Evolutionary conservation across 768 basidiomycete genomes (phyloP).

Genomic region (Trametes sanguinea): DNA sequence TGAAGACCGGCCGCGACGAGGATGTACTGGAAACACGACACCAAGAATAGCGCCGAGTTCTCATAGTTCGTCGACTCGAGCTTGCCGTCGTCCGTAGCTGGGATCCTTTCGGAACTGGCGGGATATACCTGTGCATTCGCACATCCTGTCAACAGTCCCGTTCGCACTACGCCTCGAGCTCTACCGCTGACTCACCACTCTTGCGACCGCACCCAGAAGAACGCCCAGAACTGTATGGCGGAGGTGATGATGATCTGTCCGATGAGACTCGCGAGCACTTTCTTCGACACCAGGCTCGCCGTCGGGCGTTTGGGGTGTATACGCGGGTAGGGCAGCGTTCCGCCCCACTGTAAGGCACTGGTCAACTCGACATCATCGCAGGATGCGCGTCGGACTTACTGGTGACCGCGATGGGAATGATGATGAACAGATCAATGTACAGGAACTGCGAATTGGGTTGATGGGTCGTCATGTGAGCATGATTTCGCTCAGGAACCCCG

Average conservation of each 20-base stretch:
- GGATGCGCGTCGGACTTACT: slow-evolving; percentile 59
- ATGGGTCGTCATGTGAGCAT: slow-evolving; percentile 13
- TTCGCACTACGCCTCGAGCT: background rate
- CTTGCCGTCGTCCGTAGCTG: slow-evolving; percentile 55
- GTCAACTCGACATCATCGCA: slow-evolving; percentile 10
- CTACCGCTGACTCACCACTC: slow-evolving; percentile 60
- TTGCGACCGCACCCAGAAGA: slow-evolving; percentile 84
- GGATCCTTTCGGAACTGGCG: slow-evolving; percentile 55
- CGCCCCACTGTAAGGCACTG: slow-evolving; percentile 73
- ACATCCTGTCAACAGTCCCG: slow-evolving; percentile 1
- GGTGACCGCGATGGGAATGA: slow-evolving; percentile 93
- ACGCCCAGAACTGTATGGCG: slow-evolving; percentile 81
- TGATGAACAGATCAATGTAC: slow-evolving; percentile 97
- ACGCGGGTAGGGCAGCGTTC: slow-evolving; percentile 85
- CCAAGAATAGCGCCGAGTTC: slow-evolving; percentile 87
- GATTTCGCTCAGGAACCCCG: background rate
- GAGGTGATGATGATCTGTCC: slow-evolving; percentile 91
- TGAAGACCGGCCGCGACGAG: slow-evolving; percentile 96
- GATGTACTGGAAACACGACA: slow-evolving; percentile 99
- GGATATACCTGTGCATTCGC: slow-evolving; percentile 63
- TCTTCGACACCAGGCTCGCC: slow-evolving; percentile 92
- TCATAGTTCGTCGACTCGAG: slow-evolving; percentile 88
- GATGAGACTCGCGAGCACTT: slow-evolving; percentile 89
- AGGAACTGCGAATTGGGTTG: slow-evolving; percentile 62
- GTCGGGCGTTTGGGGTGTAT: slow-evolving; percentile 92